phyloP scores from a whole-genome alignment of 768 basidiomycete species.

The Mycena floridula region DNA sequence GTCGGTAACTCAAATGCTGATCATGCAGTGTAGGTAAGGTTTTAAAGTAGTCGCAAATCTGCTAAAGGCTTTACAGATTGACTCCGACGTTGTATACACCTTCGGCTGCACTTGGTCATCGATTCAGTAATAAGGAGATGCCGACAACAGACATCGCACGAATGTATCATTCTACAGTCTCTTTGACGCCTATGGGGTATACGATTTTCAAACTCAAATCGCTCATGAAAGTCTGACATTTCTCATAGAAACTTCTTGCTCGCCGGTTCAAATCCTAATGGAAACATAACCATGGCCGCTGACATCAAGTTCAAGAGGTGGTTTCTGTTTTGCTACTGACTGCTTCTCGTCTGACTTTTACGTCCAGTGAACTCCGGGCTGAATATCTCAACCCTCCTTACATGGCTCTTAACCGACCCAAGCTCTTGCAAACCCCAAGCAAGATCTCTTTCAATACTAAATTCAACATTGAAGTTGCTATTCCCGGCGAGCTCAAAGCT shows the following conservation, averaged over 20 bases:
- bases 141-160: slow-evolving; percentile 40
- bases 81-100: no score
- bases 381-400: not conserved
- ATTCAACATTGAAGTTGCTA: not conserved
- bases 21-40: no score
- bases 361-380: not conserved
- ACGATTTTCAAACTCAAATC: slow-evolving; percentile 18
- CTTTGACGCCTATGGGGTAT: slow-evolving; percentile 48
- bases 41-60: no score
- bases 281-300: no score
- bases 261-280: slow-evolving; percentile 44
- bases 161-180: slow-evolving; percentile 58
- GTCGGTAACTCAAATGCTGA: no score
- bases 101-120: no score
- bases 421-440: not conserved
- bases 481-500: no score
- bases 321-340: no score
- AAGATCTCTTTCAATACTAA: not conserved
- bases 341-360: no score
- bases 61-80: no score
- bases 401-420: slow-evolving; percentile 1
- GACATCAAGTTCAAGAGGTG: no score
- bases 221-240: not conserved
- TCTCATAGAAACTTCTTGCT: slow-evolving; percentile 1
- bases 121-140: slow-evolving; percentile 42